Percentiles rank a stretch among this genome's conserved stretches.
Evolutionary conservation across 2,329 filamentous ascomycete genomes (phyloP).

Genomic region (Zarea fungicola): DNA sequence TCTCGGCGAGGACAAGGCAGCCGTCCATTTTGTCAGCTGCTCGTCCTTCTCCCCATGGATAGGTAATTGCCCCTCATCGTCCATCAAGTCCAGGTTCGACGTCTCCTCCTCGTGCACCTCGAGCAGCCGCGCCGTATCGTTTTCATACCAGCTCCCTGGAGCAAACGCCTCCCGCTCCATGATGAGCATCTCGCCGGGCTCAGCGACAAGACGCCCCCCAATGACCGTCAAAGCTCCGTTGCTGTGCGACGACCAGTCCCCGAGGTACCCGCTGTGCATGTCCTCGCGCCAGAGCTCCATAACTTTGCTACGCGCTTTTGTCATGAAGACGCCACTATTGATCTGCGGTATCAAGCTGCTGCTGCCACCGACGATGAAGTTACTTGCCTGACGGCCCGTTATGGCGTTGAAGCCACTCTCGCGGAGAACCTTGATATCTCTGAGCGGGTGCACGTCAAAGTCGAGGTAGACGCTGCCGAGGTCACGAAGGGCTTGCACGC

Average conservation of each 20-base stretch:
- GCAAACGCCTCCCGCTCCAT: conserved; percentile 19
- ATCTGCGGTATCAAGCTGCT: conserved; percentile 6
- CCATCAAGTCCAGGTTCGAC: background rate
- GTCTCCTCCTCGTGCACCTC: conserved; percentile 12
- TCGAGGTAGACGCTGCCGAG: conserved; percentile 16
- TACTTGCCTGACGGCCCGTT: conserved; percentile 9
- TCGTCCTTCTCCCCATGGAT: conserved; percentile 1
- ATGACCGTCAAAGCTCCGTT: conserved; percentile 18
- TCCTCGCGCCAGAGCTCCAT: conserved; percentile 2
- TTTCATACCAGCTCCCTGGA: conserved; percentile 14
- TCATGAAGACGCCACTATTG: conserved; percentile 17
- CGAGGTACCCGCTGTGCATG: conserved; percentile 21
- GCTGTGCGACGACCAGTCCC: conserved; percentile 20
- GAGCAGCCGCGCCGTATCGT: conserved; percentile 10
- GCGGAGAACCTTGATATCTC: conserved; percentile 14
- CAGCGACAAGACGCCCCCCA: conserved; percentile 42
- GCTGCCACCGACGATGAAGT: too few species aligned
- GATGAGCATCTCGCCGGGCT: conserved; percentile 18
- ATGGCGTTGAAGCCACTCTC: conserved; percentile 15
- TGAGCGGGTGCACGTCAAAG: conserved; percentile 15
- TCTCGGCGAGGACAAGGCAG: background rate
- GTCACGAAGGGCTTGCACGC: conserved; percentile 16
- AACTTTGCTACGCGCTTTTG: background rate
- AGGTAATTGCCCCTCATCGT: background rate
- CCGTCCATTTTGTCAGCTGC: background rate